Evolutionary conservation across 78 protist genomes (phyloP), one percentile per base, ranked within the genome.

Genomic region (Dictyostelium purpureum): DNA sequence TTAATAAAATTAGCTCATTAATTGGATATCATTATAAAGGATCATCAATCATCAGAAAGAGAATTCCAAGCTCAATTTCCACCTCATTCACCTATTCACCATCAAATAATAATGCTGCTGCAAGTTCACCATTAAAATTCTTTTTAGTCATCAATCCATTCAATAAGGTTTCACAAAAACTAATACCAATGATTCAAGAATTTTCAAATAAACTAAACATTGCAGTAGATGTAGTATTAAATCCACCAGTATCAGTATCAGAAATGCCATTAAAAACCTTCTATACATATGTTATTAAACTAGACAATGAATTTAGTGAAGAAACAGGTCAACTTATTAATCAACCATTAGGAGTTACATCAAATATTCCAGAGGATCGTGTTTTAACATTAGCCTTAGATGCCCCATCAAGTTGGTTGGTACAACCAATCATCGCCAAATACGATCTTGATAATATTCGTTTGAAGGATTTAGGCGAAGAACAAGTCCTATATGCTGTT

Each of bases 371-470:
- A 19, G 88, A 75, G 35, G 37, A 26, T 7, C 65, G 93, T 42
- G 90, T 93, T 12, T 35, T 93, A 1, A 87, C 96, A 40, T 43
- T 93, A 1, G 96, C 92, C 14, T 43, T 93, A 42, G 96, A 93
- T 52, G 51, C 56, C 16, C 96, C 96, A 70, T 38, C 67, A 0
- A 28, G 57, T 7, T 93, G 96, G 96, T 42, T 93, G 18, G 87
- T 87, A 21, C 59, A 49, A 49, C 90, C 96, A 49, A 75, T 81
- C 31, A 63, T 78, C 40, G 91, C 91, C 19, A 76, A 79, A 38
- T 77, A 93, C 35, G 96, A 93, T 73, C 81, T 93, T 9, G 96
- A 93, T 45, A 93, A 93, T 65, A 79, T 93, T 45, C 82, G 85
- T 78, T 63, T 93, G 1, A 66, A 65, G 28, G 93, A 93, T 71